phyloP scores from a whole-genome alignment of 1,139 yeast genomes.

The Barnettozyma hawaiiensis region DNA sequence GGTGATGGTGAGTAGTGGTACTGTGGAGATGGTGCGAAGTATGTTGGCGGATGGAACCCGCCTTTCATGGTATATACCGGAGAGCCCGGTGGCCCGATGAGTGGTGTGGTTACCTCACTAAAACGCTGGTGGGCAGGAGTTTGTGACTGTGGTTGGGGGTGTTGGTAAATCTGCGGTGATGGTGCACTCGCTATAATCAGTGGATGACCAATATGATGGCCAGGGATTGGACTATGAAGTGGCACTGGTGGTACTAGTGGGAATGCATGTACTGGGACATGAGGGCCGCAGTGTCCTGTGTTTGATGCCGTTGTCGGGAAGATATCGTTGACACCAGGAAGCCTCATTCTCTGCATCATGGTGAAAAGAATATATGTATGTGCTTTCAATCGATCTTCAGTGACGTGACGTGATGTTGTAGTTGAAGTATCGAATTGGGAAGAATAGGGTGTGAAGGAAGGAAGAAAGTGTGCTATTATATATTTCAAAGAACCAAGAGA shows the following conservation, averaged over 20 bases:
- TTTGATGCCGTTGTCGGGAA: slow-evolving; percentile 7
- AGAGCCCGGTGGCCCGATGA: slow-evolving; percentile 3
- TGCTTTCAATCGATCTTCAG: too few species aligned
- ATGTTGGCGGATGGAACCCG: background rate
- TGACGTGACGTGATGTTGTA: too few species aligned
- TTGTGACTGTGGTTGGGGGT: too few species aligned
- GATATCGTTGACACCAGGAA: slow-evolving; percentile 17
- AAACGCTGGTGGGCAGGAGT: too few species aligned
- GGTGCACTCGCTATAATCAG: background rate
- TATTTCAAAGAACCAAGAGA: background rate
- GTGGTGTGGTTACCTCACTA: too few species aligned
- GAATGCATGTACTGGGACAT: background rate
- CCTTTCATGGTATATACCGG: slow-evolving; percentile 3
- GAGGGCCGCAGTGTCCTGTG: background rate
- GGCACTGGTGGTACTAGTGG: background rate
- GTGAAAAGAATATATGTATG: too few species aligned
- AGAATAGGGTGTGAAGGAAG: background rate
- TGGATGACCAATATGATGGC: background rate
- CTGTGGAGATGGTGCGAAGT: background rate
- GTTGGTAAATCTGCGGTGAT: slow-evolving; percentile 2
- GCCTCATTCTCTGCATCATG: slow-evolving; percentile 12
- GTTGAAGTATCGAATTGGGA: too few species aligned
- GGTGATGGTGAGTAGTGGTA: slow-evolving; percentile 1
- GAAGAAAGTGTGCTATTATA: background rate
- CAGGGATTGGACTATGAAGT: background rate